These are phyloP conservation scores for Citrus mangshanensis DNA, from an alignment of 345 rosid species.

Conservation along the genomic window DNA sequence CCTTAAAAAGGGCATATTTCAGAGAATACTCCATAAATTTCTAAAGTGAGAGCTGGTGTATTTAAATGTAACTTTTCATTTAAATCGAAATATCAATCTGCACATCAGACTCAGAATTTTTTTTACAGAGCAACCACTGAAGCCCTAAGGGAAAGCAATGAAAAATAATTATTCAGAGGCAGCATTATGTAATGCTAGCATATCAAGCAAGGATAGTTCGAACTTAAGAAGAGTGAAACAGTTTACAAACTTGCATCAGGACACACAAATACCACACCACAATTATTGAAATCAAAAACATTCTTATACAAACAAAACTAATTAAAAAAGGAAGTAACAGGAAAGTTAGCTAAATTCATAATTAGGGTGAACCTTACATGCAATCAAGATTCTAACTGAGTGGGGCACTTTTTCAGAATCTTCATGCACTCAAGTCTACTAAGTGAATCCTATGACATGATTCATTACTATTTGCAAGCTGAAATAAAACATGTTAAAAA, in stretches of 20 bases:
- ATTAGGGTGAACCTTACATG: not conserved
- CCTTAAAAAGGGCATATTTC: not conserved
- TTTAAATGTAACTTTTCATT: not conserved
- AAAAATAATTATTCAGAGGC: not conserved
- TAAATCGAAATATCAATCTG: not conserved
- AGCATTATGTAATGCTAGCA: not conserved
- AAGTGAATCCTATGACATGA: not conserved
- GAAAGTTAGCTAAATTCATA: not conserved
- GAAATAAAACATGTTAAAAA: not conserved
- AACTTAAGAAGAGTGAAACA: not conserved
- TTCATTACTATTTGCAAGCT: not conserved
- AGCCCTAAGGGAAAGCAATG: not conserved
- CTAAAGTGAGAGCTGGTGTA: not conserved
- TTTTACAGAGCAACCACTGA: not conserved
- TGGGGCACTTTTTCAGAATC: not conserved
- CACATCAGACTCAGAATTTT: not conserved
- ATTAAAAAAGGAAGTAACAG: not conserved
- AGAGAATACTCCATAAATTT: not conserved
- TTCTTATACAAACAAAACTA: not conserved
- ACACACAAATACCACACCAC: too few species aligned
- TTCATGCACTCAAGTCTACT: slow-evolving; percentile 1
- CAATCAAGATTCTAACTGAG: not conserved
- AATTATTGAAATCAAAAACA: not conserved
- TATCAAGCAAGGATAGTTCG: too few species aligned
- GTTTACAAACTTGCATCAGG: not conserved